A percentile compares a stretch with the other conserved stretches of the same genome.
phyloP scores from a whole-genome alignment of 805 yeast genomes.

The Lachancea kluyveri region DNA sequence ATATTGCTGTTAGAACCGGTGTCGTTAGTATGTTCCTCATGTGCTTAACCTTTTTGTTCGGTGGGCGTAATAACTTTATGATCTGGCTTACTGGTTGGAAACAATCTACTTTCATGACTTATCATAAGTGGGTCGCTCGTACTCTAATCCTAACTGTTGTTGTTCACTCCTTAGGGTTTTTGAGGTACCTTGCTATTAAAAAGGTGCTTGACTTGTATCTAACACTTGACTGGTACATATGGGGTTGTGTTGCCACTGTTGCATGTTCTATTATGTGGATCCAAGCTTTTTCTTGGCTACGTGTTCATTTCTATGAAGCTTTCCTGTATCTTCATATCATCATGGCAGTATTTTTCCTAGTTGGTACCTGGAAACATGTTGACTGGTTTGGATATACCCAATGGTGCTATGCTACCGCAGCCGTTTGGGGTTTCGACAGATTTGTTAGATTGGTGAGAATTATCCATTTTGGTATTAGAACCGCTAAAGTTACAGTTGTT shows the following conservation, averaged over 20 bases:
- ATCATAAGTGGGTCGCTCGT: constrained; percentile 59
- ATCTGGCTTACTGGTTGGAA: constrained; percentile 55
- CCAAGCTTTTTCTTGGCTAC: constrained; percentile 37
- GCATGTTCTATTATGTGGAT: constrained; percentile 35
- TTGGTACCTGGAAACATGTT: constrained; percentile 40
- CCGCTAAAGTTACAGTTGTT: constrained; percentile 28
- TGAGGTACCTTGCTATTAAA: constrained; percentile 35
- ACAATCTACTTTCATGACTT: constrained; percentile 48
- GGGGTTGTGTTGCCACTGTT: constrained; percentile 18
- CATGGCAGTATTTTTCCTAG: constrained; percentile 36
- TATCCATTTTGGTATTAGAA: constrained; percentile 50
- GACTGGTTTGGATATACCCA: constrained; percentile 41
- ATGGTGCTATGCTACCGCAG: constrained; percentile 45
- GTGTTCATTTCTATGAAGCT: constrained; percentile 41
- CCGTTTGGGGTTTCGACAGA: constrained; percentile 66
- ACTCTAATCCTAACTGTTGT: constrained; percentile 41
- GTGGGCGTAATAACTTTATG: constrained; percentile 64
- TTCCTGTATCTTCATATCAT: constrained; percentile 37
- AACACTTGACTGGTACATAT: constrained; percentile 34
- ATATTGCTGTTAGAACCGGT: constrained; percentile 46
- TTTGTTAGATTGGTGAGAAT: constrained; percentile 48
- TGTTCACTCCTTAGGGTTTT: constrained; percentile 50
- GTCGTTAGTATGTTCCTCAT: constrained; percentile 40
- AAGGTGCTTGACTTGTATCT: constrained; percentile 31
- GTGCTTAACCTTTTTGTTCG: constrained; percentile 54